phyloP scores from a whole-genome alignment of 352 stramenopile genomes.

The Phytophthora citricola region DNA sequence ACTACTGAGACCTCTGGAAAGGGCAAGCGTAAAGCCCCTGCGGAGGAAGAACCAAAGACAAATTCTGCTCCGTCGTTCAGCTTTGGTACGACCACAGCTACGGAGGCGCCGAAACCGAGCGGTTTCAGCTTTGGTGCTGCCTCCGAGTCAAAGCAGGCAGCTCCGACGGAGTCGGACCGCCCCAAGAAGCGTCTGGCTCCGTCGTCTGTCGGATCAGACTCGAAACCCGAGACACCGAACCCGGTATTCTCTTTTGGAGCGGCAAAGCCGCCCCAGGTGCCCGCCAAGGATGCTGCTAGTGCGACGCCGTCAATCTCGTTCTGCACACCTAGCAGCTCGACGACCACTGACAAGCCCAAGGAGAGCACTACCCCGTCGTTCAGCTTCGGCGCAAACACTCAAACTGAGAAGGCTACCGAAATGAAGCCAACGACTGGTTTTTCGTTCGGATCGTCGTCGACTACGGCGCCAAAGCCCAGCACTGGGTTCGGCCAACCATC shows the following conservation, averaged over 20 bases:
- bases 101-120: slow-evolving; percentile 18
- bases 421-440: slow-evolving; percentile 38
- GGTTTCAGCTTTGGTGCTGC: slow-evolving; percentile 40
- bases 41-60: slow-evolving; percentile 14
- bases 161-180: slow-evolving; percentile 29
- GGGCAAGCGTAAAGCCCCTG: slow-evolving; percentile 37
- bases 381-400: slow-evolving; percentile 20
- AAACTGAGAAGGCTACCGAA: slow-evolving; percentile 26
- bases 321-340: slow-evolving; percentile 15
- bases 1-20: slow-evolving; percentile 16
- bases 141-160: slow-evolving; percentile 13
- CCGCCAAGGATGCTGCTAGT: slow-evolving; percentile 32
- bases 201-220: slow-evolving; percentile 29
- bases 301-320: slow-evolving; percentile 32
- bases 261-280: slow-evolving; percentile 20
- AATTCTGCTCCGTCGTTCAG: slow-evolving; percentile 26
- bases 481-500: slow-evolving; percentile 33
- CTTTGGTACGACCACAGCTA: slow-evolving; percentile 20
- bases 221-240: slow-evolving; percentile 30
- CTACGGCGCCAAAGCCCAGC: slow-evolving; percentile 26
- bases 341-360: slow-evolving; percentile 30
- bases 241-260: slow-evolving; percentile 41
- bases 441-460: slow-evolving; percentile 47
- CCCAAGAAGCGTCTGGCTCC: slow-evolving; percentile 35
- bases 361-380: slow-evolving; percentile 21